Percentiles rank a stretch among this genome's conserved stretches.
Evolutionary conservation across 805 yeast species (phyloP).

Genomic region (Debaryomyces tyrocola): DNA sequence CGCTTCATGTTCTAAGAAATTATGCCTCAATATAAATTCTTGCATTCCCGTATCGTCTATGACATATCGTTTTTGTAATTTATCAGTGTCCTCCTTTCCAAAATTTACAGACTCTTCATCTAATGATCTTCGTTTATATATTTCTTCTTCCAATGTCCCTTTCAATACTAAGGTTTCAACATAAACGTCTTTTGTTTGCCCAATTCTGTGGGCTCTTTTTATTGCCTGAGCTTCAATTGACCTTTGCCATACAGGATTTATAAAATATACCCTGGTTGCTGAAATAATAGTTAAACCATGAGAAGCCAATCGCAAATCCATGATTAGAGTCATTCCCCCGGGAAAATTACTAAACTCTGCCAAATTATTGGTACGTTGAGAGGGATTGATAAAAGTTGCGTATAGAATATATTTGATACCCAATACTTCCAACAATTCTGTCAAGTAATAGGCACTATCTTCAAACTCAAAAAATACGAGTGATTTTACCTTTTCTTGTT

Average conservation of each 20-base stretch:
- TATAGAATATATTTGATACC: conserved; percentile 64
- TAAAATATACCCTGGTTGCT: conserved; percentile 67
- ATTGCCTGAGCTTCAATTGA: conserved; percentile 75
- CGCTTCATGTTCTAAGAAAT: conserved; percentile 38
- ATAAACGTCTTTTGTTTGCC: conserved; percentile 59
- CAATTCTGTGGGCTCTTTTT: conserved; percentile 75
- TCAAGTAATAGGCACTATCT: conserved; percentile 66
- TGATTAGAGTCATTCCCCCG: conserved; percentile 55
- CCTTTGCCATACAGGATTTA: conserved; percentile 72
- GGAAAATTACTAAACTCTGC: conserved; percentile 47
- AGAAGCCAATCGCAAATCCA: conserved; percentile 68
- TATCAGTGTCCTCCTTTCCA: conserved; percentile 8
- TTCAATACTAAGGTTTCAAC: conserved; percentile 68
- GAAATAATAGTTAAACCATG: conserved; percentile 69
- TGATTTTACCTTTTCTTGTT: conserved; percentile 47
- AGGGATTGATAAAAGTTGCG: conserved; percentile 56
- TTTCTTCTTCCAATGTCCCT: conserved; percentile 68
- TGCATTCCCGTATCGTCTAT: conserved; percentile 63
- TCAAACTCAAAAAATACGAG: conserved; percentile 70
- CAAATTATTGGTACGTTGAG: conserved; percentile 53
- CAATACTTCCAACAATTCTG: conserved; percentile 61
- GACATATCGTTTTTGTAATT: conserved; percentile 32
- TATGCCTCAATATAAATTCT: conserved; percentile 50
- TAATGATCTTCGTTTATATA: conserved; percentile 45
- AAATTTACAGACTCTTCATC: conserved; percentile 10